Percentiles rank a stretch among this genome's conserved stretches.
These are phyloP conservation scores for Teratosphaeria nubilosa DNA, from an alignment of 2,329 filamentous ascomycete genomes.

Conservation along the genomic window DNA sequence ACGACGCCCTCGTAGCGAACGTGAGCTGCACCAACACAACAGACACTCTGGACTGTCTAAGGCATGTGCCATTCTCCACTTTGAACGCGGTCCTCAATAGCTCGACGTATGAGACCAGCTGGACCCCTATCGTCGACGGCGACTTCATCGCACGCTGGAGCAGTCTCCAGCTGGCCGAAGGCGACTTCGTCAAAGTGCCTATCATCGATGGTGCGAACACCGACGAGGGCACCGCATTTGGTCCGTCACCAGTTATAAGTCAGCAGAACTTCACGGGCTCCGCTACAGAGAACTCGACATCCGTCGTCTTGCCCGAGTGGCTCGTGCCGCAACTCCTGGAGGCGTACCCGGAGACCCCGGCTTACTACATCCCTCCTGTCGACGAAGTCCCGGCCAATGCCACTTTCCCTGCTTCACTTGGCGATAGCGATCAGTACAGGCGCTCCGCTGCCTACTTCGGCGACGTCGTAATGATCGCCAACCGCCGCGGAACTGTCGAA, in stretches of 20 bases:
- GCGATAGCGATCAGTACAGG: constrained; percentile 31
- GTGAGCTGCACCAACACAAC: constrained; percentile 48
- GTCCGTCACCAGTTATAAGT: constrained; percentile 20
- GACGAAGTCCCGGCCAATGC: constrained; percentile 30
- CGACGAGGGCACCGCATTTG: constrained; percentile 39
- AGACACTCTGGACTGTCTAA: constrained; percentile 57
- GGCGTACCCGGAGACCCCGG: constrained; percentile 41
- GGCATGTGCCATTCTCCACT: constrained; percentile 29
- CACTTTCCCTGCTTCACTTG: constrained; percentile 23
- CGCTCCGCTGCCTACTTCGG: constrained; percentile 42
- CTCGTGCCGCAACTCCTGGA: constrained; percentile 38
- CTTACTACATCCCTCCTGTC: constrained; percentile 12
- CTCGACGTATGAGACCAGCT: neutral
- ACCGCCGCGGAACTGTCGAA: constrained; percentile 44
- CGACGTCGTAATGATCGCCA: constrained; percentile 40
- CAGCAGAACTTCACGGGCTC: constrained; percentile 37
- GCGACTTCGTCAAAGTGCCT: constrained; percentile 36
- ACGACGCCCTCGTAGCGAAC: constrained; percentile 49
- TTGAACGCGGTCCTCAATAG: constrained; percentile 22
- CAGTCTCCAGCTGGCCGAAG: constrained; percentile 32
- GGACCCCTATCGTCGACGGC: constrained; percentile 32
- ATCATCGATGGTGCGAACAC: constrained; percentile 41
- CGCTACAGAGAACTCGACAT: constrained; percentile 10
- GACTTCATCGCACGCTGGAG: constrained; percentile 40
- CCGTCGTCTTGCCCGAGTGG: neutral